Evolutionary conservation across 2,329 filamentous ascomycete genomes (phyloP), one percentile per base, ranked within the genome.

Genomic region (Daldinia sp.): DNA sequence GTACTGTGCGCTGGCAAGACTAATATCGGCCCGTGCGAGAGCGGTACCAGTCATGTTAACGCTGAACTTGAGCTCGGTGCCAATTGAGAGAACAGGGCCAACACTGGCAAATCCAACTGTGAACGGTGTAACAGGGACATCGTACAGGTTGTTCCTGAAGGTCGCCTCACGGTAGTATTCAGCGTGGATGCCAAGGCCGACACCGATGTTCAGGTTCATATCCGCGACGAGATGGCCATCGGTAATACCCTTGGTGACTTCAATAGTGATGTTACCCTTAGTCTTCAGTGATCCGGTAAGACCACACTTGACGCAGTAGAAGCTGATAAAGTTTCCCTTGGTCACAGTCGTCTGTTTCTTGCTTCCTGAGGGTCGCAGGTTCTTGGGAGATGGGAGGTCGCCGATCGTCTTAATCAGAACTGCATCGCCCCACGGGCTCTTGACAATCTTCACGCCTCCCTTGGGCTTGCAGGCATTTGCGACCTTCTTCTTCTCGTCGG

Each of bases 221-320:
- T 61, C 59, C 12, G 59, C 50, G 1, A 61, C 59, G 39, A 61
- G 28, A 26, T 61, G 59, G 26, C 59, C 59, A 26, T 61, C 59
- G 13, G 59, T 61, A 18, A 61, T 61, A 44, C 59, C 59, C 26
- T 55, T 55, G 26, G 50, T 44, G 10, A 54, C 50, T 4, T 35
- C 59, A 35, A 61, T 54, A 28, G 59, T 61, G 39, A 61, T 61
- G 18, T 61, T 61, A 46, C 59, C 59, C 9, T 28, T 23, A 9
- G 59, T 61, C 48, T 55, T 61, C 48, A 61, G 30, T 2, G 59
- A 61, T n/a, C 59, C 59, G 1, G 48, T 46, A 61, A 61, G 59
- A 37, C 59, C 59, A 18, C 59, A 61, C 59, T 61, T 61, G 59
- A 61, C 59, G 37, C 59, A 61, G 50, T 61, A 61, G 50, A 61